Base-by-base conservation (phyloP, 768 basidiomycete species). In the Boletellus ananas region DNA sequence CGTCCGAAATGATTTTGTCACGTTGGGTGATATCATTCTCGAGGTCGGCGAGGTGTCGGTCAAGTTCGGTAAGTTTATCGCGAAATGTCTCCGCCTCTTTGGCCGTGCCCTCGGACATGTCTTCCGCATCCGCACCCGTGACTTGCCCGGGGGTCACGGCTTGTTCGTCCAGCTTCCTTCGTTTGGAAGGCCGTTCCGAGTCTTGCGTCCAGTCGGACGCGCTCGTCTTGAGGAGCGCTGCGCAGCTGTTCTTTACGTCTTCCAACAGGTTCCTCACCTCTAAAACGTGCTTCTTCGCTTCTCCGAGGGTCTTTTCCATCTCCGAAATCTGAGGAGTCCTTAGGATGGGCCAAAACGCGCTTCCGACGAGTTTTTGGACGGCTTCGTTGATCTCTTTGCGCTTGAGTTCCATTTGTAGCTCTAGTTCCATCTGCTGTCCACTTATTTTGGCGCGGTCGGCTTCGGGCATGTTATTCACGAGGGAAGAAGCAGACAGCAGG, bases 341-440 rank as follows among this genome's bases (percentile, higher is more conserved):
- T 3, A 71, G n/a, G 29, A 67, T 41, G 6, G 74, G 75, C 75
- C 75, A 76, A 50, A 73, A 75, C 16, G 64, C 63, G 40, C 62
- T 58, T 21, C 66, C 67, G 6, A 70, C 45, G 13, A 76, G 65
- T 18, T 58, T 64, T 29, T 57, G 60, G 16, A 72, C 45, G 12
- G 47, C 34, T 3, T 56, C 58, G 31, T 65, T 69, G 29, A 75
- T 51, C 25, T 70, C 66, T 34, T 58, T 61, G 52, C 69, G 67
- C 49, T 71, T 73, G 21, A 17, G 51, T 5, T 62, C 62, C 34
- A 56, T 50, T n/a, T 57, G 54, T 6, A 50, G 41, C 34, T 68
- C 67, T 21, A 66, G 52, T 4, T 40, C 41, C 18, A 48, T 43
- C 35, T 65, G 63, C 38, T 66, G 61, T 11, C 58, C 41, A 31